Evolutionary conservation across 2,329 filamentous ascomycete species (phyloP), one percentile per base, ranked within the genome.

Genomic region (Aspergillus ochraceoroseus): DNA sequence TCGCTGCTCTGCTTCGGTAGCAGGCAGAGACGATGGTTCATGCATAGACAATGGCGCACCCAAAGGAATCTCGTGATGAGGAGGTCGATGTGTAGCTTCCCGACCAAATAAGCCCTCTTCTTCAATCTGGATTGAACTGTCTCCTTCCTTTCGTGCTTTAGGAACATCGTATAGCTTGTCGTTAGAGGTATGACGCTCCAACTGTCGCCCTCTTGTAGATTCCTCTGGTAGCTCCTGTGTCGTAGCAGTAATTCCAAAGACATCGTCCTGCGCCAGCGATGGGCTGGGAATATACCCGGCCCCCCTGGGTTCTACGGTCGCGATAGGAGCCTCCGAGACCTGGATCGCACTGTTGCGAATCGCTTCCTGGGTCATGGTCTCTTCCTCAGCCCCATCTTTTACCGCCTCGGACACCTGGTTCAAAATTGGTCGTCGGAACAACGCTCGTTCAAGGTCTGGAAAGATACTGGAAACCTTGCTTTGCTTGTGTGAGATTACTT

Each of bases 261-360:
- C 17, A 32, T 36, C 28, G 32, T 38, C 36, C 17, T 27, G 39
- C n/a, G 44, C 23, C 11, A 43, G 28, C n/a, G 41, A 37, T 13
- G 38, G 27, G 18, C 51, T 58, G 34, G 62, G 57, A 35, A 68
- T 59, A 42, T 71, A 70, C 6, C 65, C 66, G 52, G 66, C 72
- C 44, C 74, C 67, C 46, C 67, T 60, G 33, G 53, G 37, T 40
- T 58, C 54, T 26, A 48, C 47, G 29, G 59, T 48, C 19, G 65
- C 44, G 23, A 64, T 53, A 27, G 67, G 65, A 35, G 71, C 68
- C 51, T 72, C 70, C 45, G 61, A 62, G 43, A 70, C 58, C 47
- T 68, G 63, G 46, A 70, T 61, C 47, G 62, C 70, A 48, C 65
- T 70, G 43, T 73, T 70, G 45, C 70, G 66, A 56, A 67, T 61